Conservation (phyloP, 306 rosid genomes). For the Fragaria iinumae region DNA sequence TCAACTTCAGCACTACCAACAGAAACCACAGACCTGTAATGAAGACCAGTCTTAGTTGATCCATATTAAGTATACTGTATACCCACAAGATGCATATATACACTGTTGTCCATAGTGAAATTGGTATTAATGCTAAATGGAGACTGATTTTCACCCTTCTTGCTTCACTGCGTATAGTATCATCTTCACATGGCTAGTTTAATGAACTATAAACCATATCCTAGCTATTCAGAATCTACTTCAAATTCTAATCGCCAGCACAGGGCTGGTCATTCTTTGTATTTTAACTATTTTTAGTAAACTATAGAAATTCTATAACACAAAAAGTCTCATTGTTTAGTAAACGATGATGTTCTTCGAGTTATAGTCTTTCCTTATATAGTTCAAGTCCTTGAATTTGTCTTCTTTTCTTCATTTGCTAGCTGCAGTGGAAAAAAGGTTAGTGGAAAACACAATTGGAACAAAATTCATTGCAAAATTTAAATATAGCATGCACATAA, state of each 20-base stretch:
- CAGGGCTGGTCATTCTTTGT: background rate
- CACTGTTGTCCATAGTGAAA: background rate
- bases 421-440: background rate
- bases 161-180: background rate
- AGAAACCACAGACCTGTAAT: background rate
- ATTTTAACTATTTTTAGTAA: background rate
- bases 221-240: slow-evolving; percentile 1
- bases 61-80: too few relatives aligned
- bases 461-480: background rate
- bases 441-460: background rate
- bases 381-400: background rate
- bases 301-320: background rate
- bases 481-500: background rate
- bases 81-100: too few relatives aligned
- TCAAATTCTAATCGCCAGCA: slow-evolving; percentile 1
- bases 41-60: too few relatives aligned
- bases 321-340: background rate
- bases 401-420: slow-evolving; percentile 10
- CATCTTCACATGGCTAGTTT: background rate
- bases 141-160: background rate
- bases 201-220: background rate
- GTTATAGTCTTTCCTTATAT: background rate
- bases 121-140: background rate
- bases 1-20: background rate
- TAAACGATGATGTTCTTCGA: background rate